Conservation (phyloP, 1,284 basidiomycete species). For the Sphagnurus paluster region DNA sequence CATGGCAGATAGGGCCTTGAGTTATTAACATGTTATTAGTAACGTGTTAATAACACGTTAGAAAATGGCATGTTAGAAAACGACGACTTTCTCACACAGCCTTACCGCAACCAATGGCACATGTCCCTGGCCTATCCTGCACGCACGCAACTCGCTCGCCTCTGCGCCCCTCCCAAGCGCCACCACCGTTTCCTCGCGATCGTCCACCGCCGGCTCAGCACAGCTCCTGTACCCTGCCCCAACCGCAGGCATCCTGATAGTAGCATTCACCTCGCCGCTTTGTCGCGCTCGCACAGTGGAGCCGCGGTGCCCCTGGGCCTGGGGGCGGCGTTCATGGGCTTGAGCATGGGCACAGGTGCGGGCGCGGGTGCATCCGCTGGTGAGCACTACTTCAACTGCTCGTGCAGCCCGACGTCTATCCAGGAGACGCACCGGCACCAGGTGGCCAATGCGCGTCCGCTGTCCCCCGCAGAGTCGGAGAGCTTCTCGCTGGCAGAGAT, state of each 20-base stretch:
- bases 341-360: conserved; percentile 12
- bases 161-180: conserved; percentile 24
- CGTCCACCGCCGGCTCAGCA: conserved; percentile 40
- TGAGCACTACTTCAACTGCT: conserved; percentile 22
- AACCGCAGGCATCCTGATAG: conserved; percentile 8
- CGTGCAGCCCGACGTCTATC: conserved; percentile 32
- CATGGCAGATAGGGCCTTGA: no score
- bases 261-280: neutral
- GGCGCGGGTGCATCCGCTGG: neutral
- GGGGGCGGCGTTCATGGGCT: conserved; percentile 5
- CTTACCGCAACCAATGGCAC: no score
- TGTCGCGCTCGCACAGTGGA: conserved; percentile 19
- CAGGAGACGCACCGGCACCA: conserved; percentile 30
- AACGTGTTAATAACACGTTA: no score
- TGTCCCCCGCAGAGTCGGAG: conserved; percentile 18
- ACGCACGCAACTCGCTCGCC: no score
- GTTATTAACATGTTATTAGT: no score
- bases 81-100: no score
- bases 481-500: conserved; percentile 14
- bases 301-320: conserved; percentile 13
- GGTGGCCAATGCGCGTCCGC: conserved; percentile 30
- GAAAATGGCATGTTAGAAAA: no score
- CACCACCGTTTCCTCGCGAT: conserved; percentile 36
- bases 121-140: no score
- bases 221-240: conserved; percentile 11